These are phyloP conservation scores for Ustanciosporium gigantosporum DNA, from an alignment of 1,284 basidiomycete genomes.

Conservation along the genomic window DNA sequence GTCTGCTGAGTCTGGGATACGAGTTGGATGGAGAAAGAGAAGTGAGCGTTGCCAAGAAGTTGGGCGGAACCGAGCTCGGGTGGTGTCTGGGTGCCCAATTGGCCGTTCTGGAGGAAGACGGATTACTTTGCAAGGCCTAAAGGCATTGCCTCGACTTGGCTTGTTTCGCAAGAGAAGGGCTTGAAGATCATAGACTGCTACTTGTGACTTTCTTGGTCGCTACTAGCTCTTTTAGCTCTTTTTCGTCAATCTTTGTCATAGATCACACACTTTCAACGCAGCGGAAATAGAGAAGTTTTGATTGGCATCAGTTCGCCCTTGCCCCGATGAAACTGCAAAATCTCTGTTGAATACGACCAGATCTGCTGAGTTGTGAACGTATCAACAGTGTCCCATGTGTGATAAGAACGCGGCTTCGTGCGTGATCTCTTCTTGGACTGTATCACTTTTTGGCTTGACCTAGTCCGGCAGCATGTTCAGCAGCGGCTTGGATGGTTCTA, in stretches of 20 bases:
- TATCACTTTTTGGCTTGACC: constrained; percentile 42
- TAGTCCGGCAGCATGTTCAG: constrained; percentile 55
- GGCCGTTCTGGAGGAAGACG: constrained; percentile 49
- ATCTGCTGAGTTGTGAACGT: too few species aligned
- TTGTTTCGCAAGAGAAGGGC: not conserved
- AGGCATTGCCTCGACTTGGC: not conserved
- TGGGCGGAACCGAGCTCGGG: constrained; percentile 87
- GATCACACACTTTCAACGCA: too few species aligned
- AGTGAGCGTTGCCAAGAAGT: constrained; percentile 69
- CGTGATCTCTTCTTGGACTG: not conserved
- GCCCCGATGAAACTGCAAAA: too few species aligned
- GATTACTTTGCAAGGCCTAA: constrained; percentile 41
- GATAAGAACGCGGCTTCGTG: not conserved
- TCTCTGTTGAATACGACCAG: too few species aligned
- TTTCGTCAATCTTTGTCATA: too few species aligned
- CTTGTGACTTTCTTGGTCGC: too few species aligned
- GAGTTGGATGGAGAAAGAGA: constrained; percentile 68
- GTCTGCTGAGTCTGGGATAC: constrained; percentile 71
- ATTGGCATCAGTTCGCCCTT: too few species aligned
- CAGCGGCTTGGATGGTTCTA: constrained; percentile 77
- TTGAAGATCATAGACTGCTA: too few species aligned
- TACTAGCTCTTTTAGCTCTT: too few species aligned
- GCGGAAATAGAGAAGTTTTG: too few species aligned
- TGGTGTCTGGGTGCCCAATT: constrained; percentile 81
- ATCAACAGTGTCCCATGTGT: too few species aligned